These are phyloP conservation scores for Scalesia atractyloides DNA, from an alignment of 129 eudicot genomes.

Conservation along the genomic window DNA sequence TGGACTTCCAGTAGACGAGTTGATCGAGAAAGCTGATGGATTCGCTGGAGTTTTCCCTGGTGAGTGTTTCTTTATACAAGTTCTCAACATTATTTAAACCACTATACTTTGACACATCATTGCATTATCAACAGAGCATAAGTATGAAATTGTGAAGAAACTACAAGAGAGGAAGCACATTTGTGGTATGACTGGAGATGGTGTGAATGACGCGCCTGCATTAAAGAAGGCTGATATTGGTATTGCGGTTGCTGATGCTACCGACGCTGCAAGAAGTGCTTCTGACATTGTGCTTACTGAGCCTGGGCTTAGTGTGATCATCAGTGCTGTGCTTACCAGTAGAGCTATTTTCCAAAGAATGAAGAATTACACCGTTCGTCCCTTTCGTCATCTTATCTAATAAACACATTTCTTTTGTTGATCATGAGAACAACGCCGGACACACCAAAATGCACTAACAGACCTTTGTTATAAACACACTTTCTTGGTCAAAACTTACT, in stretches of 20 bases:
- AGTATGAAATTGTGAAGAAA: constrained; percentile 21
- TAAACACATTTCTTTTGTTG: neutral
- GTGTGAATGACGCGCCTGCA: constrained; percentile 19
- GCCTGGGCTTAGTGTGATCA: constrained; percentile 16
- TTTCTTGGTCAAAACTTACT: neutral
- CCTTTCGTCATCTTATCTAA: neutral
- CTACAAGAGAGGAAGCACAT: constrained; percentile 14
- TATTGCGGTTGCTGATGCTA: constrained; percentile 13
- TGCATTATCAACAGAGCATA: neutral
- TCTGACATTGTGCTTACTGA: constrained; percentile 13
- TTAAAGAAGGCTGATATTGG: constrained; percentile 15
- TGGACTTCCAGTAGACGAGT: constrained; percentile 7
- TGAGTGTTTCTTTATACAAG: constrained; percentile 22
- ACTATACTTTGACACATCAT: neutral
- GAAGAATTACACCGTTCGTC: constrained; percentile 11
- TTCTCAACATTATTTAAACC: neutral
- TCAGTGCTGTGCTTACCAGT: constrained; percentile 14
- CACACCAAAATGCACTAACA: too few species aligned
- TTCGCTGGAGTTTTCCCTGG: constrained; percentile 97
- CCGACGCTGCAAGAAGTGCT: constrained; percentile 17
- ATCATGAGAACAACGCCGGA: neutral
- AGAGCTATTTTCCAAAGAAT: constrained; percentile 19
- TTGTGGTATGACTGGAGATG: constrained; percentile 20
- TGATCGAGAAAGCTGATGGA: constrained; percentile 42
- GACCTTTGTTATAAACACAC: neutral